Evolutionary conservation across 2,329 filamentous ascomycete genomes (phyloP).

Genomic region (Clathrospora elynae): DNA sequence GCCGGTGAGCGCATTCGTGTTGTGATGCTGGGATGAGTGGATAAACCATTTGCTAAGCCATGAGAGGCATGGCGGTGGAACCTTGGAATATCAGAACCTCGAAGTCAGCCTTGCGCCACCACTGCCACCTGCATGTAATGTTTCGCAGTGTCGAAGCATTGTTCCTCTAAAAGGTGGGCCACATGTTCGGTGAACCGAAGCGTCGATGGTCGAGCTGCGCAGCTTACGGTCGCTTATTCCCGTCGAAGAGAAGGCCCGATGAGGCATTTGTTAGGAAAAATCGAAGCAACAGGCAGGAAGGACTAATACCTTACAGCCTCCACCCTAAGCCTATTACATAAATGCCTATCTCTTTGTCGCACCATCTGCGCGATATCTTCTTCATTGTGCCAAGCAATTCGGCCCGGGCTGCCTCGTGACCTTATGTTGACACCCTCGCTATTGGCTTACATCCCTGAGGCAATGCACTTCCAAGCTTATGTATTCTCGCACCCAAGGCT

Average conservation of each 20-base stretch:
- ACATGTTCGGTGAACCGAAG: conserved; percentile 9
- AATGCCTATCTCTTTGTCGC: neutral
- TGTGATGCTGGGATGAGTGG: conserved; percentile 13
- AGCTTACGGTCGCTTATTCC: neutral
- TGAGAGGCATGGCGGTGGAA: neutral
- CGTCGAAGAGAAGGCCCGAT: conserved; percentile 1
- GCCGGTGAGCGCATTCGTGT: conserved; percentile 8
- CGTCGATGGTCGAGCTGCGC: conserved; percentile 1
- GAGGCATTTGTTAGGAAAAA: conserved; percentile 3
- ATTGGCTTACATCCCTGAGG: conserved; percentile 12
- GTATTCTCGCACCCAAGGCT: conserved; percentile 8
- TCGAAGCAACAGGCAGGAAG: neutral
- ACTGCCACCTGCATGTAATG: conserved; percentile 12
- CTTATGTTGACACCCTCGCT: neutral
- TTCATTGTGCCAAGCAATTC: conserved; percentile 14
- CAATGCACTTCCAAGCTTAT: neutral
- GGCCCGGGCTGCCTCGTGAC: conserved; percentile 11
- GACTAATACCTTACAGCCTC: conserved; percentile 1
- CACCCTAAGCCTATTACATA: neutral
- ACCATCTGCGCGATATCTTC: conserved; percentile 3
- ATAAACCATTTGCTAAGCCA: neutral
- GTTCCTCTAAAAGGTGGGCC: conserved; percentile 4
- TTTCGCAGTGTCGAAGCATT: conserved; percentile 1
- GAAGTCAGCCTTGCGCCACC: conserved; percentile 25
- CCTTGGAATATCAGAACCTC: neutral